phyloP scores from a whole-genome alignment of 192 early-diverging fungal species.

The Rhizoclosmatium sp. region DNA sequence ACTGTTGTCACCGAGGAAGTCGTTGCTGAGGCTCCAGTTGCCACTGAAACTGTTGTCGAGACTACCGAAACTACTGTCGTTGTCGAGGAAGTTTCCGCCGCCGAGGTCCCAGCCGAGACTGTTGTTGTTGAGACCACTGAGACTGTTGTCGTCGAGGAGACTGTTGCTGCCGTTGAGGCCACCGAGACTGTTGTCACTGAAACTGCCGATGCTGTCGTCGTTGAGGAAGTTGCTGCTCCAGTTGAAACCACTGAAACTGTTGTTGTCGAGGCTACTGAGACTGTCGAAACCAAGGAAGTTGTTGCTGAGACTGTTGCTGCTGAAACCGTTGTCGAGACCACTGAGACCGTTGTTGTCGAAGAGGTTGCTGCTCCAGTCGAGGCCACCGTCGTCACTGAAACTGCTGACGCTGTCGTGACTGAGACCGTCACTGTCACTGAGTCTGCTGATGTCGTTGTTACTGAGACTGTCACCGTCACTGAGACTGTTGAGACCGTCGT shows the following conservation, averaged over 20 bases:
- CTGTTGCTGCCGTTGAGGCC: not conserved
- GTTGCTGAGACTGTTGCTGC: conserved; percentile 31
- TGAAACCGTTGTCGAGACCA: conserved; percentile 14
- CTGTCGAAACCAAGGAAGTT: not conserved
- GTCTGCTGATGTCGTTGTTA: not conserved
- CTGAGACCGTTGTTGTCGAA: too few species aligned
- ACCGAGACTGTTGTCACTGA: not conserved
- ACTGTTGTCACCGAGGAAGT: not conserved
- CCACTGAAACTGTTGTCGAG: not conserved
- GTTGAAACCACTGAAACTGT: not conserved
- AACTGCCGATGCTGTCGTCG: not conserved
- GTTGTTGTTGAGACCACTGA: too few species aligned
- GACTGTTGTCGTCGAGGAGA: not conserved
- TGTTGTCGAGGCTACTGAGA: conserved; percentile 23
- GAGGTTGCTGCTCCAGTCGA: too few species aligned
- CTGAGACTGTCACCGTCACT: too few species aligned
- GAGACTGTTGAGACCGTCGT: too few species aligned
- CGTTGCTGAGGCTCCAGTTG: not conserved
- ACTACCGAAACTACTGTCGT: not conserved
- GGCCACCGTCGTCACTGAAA: too few species aligned
- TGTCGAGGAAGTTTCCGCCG: not conserved
- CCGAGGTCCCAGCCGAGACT: not conserved
- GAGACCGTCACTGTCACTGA: too few species aligned
- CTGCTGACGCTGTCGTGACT: too few species aligned
- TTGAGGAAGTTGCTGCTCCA: not conserved